Percentiles rank a stretch among this genome's conserved stretches.
Conservation (phyloP, 192 early-diverging fungal species). For the Coemansia sp. region DNA sequence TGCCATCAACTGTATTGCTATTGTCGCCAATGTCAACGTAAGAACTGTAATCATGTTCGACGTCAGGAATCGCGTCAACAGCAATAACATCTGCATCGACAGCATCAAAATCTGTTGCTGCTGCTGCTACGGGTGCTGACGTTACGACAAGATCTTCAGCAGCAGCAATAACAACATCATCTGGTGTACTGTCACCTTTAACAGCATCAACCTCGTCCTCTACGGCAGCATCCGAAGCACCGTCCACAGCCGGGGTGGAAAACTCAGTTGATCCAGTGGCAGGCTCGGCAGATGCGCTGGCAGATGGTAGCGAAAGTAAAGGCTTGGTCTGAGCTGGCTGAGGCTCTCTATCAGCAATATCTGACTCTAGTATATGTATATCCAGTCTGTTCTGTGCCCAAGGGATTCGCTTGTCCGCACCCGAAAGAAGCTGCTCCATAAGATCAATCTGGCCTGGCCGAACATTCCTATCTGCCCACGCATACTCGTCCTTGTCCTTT, state of each 20-base stretch:
- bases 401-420: constrained; percentile 48
- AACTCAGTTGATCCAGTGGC: neutral
- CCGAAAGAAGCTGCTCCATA: constrained; percentile 42
- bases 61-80: neutral
- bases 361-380: constrained; percentile 43
- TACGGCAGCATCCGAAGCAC: neutral
- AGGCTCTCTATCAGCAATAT: constrained; percentile 28
- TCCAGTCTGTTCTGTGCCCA: constrained; percentile 53
- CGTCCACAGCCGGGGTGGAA: neutral
- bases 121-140: too few relatives aligned
- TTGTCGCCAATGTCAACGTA: neutral
- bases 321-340: constrained; percentile 19
- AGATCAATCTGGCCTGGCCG: constrained; percentile 25
- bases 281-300: neutral
- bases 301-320: constrained; percentile 5
- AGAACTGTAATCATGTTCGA: neutral
- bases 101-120: neutral
- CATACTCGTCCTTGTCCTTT: constrained; percentile 10
- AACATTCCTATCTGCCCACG: constrained; percentile 18
- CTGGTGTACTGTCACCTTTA: neutral
- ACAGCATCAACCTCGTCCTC: neutral
- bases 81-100: neutral
- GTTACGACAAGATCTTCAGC: neutral
- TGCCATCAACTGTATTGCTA: neutral
- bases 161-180: neutral